Evolutionary conservation across 306 rosid species (phyloP).

Genomic region (Lathyrus aphaca): DNA sequence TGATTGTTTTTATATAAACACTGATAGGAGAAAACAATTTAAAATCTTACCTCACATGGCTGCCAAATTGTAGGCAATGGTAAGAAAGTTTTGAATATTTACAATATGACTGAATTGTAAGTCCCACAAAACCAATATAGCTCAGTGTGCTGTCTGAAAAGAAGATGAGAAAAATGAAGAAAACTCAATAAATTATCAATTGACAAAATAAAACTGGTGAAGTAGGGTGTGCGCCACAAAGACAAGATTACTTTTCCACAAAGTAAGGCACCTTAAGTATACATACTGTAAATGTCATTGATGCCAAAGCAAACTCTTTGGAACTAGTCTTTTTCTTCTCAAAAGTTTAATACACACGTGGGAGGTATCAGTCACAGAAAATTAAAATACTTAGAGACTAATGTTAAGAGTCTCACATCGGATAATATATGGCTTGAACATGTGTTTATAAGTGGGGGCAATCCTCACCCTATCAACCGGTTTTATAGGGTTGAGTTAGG

Average conservation of each 20-base stretch:
- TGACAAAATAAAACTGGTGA: conserved; percentile 21
- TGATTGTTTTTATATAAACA: conserved; percentile 20
- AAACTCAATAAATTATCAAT: conserved; percentile 15
- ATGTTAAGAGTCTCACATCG: no score
- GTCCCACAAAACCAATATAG: conserved; percentile 54
- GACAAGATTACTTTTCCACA: neutral
- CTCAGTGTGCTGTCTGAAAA: conserved; percentile 60
- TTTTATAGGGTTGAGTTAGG: no score
- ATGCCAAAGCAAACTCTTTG: conserved; percentile 21
- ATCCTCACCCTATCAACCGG: no score
- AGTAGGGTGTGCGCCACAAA: conserved; percentile 24
- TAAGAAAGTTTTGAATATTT: conserved; percentile 59
- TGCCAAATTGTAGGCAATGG: conserved; percentile 72
- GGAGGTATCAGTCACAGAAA: conserved; percentile 15
- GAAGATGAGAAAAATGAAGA: neutral
- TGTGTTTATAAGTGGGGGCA: no score
- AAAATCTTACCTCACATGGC: conserved; percentile 61
- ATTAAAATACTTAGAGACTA: conserved; percentile 16
- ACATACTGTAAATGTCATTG: conserved; percentile 21
- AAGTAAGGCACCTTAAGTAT: conserved; percentile 4
- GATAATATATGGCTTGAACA: no score
- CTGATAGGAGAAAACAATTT: conserved; percentile 16
- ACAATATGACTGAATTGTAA: conserved; percentile 35
- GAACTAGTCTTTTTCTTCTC: conserved; percentile 23
- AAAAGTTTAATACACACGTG: conserved; percentile 2